Evolutionary conservation across 2,329 filamentous ascomycete genomes (phyloP).

Genomic region (Sclerotinia borealis): DNA sequence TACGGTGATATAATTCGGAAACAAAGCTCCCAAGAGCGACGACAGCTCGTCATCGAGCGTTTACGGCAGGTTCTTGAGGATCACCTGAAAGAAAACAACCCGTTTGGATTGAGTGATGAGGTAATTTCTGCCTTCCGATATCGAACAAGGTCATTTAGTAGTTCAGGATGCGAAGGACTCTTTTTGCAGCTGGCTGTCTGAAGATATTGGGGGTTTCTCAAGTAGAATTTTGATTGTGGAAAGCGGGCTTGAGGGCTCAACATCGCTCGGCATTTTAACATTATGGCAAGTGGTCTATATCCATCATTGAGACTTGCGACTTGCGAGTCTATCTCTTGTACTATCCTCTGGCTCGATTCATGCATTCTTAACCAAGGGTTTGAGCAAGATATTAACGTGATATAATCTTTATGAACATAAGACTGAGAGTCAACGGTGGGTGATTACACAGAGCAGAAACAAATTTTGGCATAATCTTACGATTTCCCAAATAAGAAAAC

Average conservation of each 20-base stretch:
- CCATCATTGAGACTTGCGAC: constrained; percentile 68
- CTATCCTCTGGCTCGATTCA: constrained; percentile 63
- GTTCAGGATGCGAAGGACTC: neutral
- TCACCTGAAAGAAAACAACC: neutral
- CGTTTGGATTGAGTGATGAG: neutral
- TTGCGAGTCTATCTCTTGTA: constrained; percentile 73
- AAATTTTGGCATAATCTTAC: neutral
- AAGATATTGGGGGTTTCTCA: neutral
- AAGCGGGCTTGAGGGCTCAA: neutral
- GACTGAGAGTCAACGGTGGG: no score
- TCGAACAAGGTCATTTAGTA: neutral
- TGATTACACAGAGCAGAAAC: no score
- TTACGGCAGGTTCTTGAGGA: neutral
- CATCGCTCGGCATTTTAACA: no score
- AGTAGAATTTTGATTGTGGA: neutral
- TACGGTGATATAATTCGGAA: neutral
- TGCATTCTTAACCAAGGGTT: neutral
- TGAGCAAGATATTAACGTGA: neutral
- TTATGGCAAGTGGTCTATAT: neutral
- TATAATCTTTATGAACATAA: neutral
- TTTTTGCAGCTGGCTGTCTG: neutral
- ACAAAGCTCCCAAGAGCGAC: neutral
- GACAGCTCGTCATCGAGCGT: neutral
- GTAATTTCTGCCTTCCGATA: neutral
- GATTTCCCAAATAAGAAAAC: neutral